Percentiles rank a stretch among this genome's conserved stretches.
Evolutionary conservation across 129 eudicot genomes (phyloP).

Genomic region (Scalesia atractyloides): DNA sequence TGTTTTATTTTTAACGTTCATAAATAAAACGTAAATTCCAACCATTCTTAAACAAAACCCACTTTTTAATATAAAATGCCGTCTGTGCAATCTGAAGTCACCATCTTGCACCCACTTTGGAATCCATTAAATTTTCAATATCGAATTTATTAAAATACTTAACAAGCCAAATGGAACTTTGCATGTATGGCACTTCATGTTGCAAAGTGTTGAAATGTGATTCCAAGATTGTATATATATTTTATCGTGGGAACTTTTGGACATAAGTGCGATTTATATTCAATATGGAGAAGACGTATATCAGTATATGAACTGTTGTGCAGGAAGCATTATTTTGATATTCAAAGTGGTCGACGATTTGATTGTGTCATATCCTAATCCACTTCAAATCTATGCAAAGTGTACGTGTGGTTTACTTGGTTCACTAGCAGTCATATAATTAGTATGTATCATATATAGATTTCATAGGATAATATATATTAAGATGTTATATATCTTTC

Average conservation of each 20-base stretch:
- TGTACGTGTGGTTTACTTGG: conserved; percentile 30
- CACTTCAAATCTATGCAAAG: conserved; percentile 26
- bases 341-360: conserved; percentile 24
- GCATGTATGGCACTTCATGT: conserved; percentile 37
- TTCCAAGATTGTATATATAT: conserved; percentile 26
- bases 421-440: neutral
- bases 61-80: conserved; percentile 9
- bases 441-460: neutral
- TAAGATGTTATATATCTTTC: neutral
- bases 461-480: neutral
- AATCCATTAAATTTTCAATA: neutral
- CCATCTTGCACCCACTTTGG: conserved; percentile 37
- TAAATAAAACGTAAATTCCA: no score
- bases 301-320: conserved; percentile 28
- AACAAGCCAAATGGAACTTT: conserved; percentile 25
- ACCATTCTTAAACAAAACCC: no score
- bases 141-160: conserved; percentile 17
- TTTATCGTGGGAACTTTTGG: conserved; percentile 9
- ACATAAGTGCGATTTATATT: conserved; percentile 35
- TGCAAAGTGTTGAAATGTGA: conserved; percentile 38
- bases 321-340: conserved; percentile 35
- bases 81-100: conserved; percentile 39
- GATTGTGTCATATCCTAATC: conserved; percentile 23
- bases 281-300: conserved; percentile 28
- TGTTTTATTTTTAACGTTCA: no score